phyloP scores from a whole-genome alignment of 2,329 filamentous ascomycete species.

The Penicillium sp. region DNA sequence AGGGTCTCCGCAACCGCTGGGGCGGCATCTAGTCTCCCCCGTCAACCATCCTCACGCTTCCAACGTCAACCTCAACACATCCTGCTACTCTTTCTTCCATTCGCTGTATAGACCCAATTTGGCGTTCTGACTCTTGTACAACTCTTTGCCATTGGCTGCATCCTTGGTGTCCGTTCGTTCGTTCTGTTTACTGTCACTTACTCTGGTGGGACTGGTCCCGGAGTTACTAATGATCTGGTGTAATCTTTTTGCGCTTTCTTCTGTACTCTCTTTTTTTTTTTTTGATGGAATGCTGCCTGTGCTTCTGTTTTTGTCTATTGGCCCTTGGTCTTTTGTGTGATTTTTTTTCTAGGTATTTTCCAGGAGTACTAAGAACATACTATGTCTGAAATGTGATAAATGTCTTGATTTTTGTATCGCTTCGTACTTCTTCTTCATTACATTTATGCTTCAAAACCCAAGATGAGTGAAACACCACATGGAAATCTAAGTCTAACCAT shows the following conservation, averaged over 20 bases:
- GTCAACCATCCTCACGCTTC: not conserved
- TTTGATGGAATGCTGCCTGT: slow-evolving; percentile 5
- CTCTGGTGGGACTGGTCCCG: slow-evolving; percentile 17
- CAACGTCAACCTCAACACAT: not conserved
- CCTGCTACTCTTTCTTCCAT: slow-evolving; percentile 13
- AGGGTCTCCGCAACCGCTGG: slow-evolving; percentile 75
- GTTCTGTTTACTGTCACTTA: slow-evolving; percentile 9
- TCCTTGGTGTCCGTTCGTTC: slow-evolving; percentile 27
- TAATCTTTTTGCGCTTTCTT: slow-evolving; percentile 21
- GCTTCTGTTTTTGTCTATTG: slow-evolving; percentile 11
- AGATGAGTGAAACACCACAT: not conserved
- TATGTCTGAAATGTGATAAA: slow-evolving; percentile 6
- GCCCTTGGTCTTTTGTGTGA: not conserved
- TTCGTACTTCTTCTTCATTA: not conserved
- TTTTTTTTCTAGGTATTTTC: not conserved
- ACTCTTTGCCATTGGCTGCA: slow-evolving; percentile 23
- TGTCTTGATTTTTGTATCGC: not conserved
- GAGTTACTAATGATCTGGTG: slow-evolving; percentile 26
- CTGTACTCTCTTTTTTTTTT: slow-evolving; percentile 15
- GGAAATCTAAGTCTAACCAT: no score
- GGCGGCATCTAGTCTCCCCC: slow-evolving; percentile 34
- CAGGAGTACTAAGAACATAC: slow-evolving; percentile 9
- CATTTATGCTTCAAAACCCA: not conserved
- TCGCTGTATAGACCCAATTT: slow-evolving; percentile 33
- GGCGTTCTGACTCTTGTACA: slow-evolving; percentile 27